Conservation (phyloP, 768 basidiomycete genomes). For the Tremella fuciformis region DNA sequence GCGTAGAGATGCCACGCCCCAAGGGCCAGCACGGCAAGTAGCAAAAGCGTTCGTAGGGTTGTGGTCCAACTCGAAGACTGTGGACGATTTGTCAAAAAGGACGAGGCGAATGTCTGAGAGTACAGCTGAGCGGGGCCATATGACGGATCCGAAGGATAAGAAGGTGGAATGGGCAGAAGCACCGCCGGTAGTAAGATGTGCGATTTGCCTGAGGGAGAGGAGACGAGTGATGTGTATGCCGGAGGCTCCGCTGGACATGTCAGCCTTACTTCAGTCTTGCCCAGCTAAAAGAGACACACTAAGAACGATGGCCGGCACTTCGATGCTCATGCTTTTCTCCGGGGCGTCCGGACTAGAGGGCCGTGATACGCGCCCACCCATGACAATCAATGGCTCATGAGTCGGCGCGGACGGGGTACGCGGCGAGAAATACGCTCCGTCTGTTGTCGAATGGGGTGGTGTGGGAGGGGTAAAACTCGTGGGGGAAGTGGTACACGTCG, state of each 20-base stretch:
- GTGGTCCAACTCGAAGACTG: neutral
- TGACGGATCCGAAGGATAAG: neutral
- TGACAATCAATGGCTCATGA: slow-evolving; percentile 1
- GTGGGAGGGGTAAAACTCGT: neutral
- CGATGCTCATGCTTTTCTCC: slow-evolving; percentile 3
- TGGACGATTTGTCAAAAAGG: neutral
- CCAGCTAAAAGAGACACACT: neutral
- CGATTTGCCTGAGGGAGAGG: slow-evolving; percentile 1
- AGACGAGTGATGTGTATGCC: neutral
- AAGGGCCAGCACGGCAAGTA: neutral
- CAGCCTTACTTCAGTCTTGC: neutral
- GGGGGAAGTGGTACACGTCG: slow-evolving; percentile 2
- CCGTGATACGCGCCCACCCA: slow-evolving; percentile 4
- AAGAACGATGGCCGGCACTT: slow-evolving; percentile 4
- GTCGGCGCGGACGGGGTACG: too few relatives aligned
- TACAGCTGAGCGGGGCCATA: slow-evolving; percentile 2
- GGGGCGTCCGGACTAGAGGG: neutral
- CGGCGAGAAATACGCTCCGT: too few relatives aligned
- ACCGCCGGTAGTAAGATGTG: slow-evolving; percentile 3
- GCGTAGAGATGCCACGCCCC: slow-evolving; percentile 1
- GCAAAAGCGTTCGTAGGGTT: neutral
- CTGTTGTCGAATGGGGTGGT: neutral
- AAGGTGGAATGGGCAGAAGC: neutral
- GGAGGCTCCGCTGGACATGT: neutral
- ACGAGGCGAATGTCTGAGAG: neutral